phyloP scores from a whole-genome alignment of 305 asterid species.

The Fraxinus angustifolia region DNA sequence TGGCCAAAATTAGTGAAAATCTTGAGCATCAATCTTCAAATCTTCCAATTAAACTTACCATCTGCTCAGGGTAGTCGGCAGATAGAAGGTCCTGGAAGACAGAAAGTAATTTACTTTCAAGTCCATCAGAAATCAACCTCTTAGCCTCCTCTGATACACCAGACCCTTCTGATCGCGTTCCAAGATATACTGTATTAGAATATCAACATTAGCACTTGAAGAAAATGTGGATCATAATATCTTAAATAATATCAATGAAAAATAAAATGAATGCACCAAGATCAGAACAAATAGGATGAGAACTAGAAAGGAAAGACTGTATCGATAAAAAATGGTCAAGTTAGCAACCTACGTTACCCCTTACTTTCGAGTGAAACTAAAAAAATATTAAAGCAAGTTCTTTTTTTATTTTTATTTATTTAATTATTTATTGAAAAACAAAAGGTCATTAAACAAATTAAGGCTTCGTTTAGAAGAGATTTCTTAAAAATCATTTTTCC shows the following conservation, averaged over 20 bases:
- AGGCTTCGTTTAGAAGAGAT: neutral
- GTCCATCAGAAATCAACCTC: constrained; percentile 66
- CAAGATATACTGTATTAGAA: constrained; percentile 50
- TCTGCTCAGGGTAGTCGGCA: constrained; percentile 64
- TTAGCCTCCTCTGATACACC: constrained; percentile 59
- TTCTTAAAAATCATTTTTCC: neutral
- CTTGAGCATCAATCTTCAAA: constrained; percentile 13
- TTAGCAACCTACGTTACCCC: neutral
- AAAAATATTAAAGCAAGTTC: neutral
- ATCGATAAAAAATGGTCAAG: neutral
- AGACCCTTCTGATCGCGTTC: constrained; percentile 48
- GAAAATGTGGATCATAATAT: constrained; percentile 1
- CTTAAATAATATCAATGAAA: neutral
- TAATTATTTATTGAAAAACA: neutral
- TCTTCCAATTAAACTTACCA: constrained; percentile 52
- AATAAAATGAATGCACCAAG: neutral
- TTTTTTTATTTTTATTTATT: neutral
- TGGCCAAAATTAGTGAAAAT: constrained; percentile 13
- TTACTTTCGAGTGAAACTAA: neutral
- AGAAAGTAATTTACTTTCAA: constrained; percentile 56
- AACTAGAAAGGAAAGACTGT: neutral
- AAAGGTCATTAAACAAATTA: neutral
- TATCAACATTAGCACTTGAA: constrained; percentile 22
- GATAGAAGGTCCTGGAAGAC: constrained; percentile 62
- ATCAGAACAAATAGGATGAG: neutral